Evolutionary conservation across 2,329 filamentous ascomycete genomes (phyloP).

Genomic region (Sporothrix brunneoviolacea): DNA sequence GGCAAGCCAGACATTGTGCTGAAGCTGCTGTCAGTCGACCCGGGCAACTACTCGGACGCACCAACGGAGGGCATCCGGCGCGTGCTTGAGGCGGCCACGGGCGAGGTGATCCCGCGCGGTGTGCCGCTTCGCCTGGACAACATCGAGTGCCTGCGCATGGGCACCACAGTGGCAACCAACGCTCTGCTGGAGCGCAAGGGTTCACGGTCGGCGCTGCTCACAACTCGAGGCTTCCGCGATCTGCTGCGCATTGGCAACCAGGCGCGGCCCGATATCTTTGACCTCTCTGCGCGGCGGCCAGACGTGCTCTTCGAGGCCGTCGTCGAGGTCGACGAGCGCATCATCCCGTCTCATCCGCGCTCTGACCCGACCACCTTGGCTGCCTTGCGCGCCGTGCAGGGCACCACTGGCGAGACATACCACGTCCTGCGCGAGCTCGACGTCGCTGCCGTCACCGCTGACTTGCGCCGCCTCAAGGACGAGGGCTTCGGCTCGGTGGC

Average conservation of each 20-base stretch:
- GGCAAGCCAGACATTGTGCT: constrained; percentile 53
- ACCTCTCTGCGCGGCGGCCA: constrained; percentile 76
- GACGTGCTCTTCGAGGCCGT: constrained; percentile 80
- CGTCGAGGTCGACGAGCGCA: constrained; percentile 80
- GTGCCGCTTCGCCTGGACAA: constrained; percentile 46
- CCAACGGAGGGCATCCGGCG: constrained; percentile 61
- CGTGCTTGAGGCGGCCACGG: constrained; percentile 29
- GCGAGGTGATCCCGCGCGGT: constrained; percentile 52
- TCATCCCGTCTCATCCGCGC: constrained; percentile 45
- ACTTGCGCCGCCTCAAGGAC: constrained; percentile 55
- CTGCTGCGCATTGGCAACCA: constrained; percentile 88
- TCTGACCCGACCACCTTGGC: constrained; percentile 26
- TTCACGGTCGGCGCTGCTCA: constrained; percentile 80
- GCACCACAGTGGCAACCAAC: constrained; percentile 91
- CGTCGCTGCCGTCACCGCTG: constrained; percentile 43
- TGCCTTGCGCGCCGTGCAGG: constrained; percentile 45
- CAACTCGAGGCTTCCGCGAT: constrained; percentile 82
- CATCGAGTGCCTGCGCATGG: constrained; percentile 60
- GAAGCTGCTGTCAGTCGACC: constrained; percentile 63
- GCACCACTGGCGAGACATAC: constrained; percentile 59
- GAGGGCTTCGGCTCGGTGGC: constrained; percentile 42
- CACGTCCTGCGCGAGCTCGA: constrained; percentile 36
- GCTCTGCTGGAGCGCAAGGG: constrained; percentile 85
- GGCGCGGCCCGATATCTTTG: constrained; percentile 82
- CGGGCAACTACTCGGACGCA: constrained; percentile 60